A percentile compares a stretch with the other conserved stretches of the same genome.
phyloP scores from a whole-genome alignment of 768 basidiomycete species.

The Psilocybe azurescens region DNA sequence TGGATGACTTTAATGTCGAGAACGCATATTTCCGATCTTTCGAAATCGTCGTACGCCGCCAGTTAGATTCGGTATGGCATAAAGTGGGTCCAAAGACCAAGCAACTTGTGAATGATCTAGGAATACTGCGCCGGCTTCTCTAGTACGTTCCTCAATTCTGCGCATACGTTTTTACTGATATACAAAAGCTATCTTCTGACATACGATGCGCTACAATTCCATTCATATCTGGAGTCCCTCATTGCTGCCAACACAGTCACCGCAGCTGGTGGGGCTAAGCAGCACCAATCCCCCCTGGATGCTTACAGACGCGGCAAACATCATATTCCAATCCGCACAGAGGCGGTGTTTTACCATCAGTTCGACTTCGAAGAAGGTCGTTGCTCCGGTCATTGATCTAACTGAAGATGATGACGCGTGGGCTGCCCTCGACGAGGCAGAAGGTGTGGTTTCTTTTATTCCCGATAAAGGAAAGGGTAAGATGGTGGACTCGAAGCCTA shows the following conservation, averaged over 20 bases:
- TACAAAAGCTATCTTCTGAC: constrained; percentile 76
- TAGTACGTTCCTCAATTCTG: constrained; percentile 51
- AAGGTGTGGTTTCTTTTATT: constrained; percentile 35
- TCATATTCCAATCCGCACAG: constrained; percentile 82
- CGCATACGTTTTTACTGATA: neutral
- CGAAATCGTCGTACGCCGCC: constrained; percentile 84
- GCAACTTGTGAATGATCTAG: constrained; percentile 88
- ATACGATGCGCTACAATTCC: constrained; percentile 91
- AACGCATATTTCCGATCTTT: constrained; percentile 95
- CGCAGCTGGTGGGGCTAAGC: constrained; percentile 55
- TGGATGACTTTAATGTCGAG: constrained; percentile 92
- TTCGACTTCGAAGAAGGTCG: constrained; percentile 22
- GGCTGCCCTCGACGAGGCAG: constrained; percentile 70
- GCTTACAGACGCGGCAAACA: constrained; percentile 88
- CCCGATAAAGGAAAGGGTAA: constrained; percentile 23
- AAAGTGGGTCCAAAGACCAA: constrained; percentile 93
- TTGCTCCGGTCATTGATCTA: constrained; percentile 41
- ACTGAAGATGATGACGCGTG: constrained; percentile 76
- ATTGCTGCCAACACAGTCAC: constrained; percentile 59
- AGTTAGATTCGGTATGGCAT: constrained; percentile 96
- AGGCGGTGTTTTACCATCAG: constrained; percentile 75
- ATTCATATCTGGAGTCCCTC: constrained; percentile 90
- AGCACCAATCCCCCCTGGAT: constrained; percentile 86
- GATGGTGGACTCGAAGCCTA: constrained; percentile 38
- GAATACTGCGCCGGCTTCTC: constrained; percentile 82